Evolutionary conservation across 2,329 filamentous ascomycete species (phyloP), one percentile per base, ranked within the genome.

Genomic region (Cladosporium sp.): DNA sequence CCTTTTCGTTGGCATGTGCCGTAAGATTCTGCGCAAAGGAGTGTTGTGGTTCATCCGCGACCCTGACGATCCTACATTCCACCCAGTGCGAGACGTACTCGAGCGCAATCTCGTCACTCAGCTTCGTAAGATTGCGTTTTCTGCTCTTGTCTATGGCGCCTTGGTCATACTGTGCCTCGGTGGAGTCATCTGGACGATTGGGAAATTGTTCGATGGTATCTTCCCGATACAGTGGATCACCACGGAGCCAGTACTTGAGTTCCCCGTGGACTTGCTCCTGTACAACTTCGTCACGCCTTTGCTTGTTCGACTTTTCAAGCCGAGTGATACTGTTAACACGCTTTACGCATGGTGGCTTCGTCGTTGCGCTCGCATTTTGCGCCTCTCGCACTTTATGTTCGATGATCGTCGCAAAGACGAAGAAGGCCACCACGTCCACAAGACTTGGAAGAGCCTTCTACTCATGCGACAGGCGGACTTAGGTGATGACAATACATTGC

Each of bases 301-400:
- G 51, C 87, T 92, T 12, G 85, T 97, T 65, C 88, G 85, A 66
- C 87, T 91, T 66, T 88, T 96, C 74, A 90, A 89, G 70, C 92
- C 93, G 1, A 91, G 90, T 54, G 89, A 96, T 69, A 88, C 85
- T 0, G 78, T 99, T 3, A 89, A 96, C 66, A 79, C 82, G 57
- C 88, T 97, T 80, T 99, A 96, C 72, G 87, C 86, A 7, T 97
- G 93, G 93, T 99, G 94, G 91, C 96, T 99, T 76, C 87, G 88
- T 65, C 86, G 84, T 66, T 96, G 92, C 70, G 94, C 92, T 12
- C 83, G 90, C 52, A 78, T 81, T 40, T 78, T 99, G 55, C 85
- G 93, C 20, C 79, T 99, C 37, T 95, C 91, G 1, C 90, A 92
- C 77, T 99, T 99, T 72, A 83, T 99, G 42, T 97, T 99, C 70